Percentiles rank a stretch among this genome's conserved stretches.
These are phyloP conservation scores for Aspergillus sp. DNA, from an alignment of 2,329 filamentous ascomycete genomes.

Conservation along the genomic window DNA sequence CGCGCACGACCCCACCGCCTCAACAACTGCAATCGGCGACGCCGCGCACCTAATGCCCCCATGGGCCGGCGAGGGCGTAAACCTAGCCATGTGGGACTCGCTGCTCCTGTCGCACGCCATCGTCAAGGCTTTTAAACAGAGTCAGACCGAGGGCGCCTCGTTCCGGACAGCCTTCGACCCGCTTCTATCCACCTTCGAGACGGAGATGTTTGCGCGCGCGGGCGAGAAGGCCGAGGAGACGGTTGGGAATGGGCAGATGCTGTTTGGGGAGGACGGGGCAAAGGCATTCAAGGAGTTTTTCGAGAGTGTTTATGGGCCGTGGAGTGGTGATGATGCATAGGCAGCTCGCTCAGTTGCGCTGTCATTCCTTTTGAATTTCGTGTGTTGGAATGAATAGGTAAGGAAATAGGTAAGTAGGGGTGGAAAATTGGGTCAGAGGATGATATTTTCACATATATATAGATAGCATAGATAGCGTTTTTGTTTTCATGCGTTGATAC, in stretches of 20 bases:
- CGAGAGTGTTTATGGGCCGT: neutral
- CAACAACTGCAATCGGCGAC: constrained; percentile 29
- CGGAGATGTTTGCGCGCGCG: neutral
- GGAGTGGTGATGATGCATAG: neutral
- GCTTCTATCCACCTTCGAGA: constrained; percentile 11
- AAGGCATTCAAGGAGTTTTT: constrained; percentile 2
- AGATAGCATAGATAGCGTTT: no score
- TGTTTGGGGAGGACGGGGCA: constrained; percentile 11
- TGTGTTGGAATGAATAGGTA: neutral
- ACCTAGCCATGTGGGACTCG: constrained; percentile 29
- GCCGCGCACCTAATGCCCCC: constrained; percentile 33
- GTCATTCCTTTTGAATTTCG: neutral
- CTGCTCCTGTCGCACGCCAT: constrained; percentile 21
- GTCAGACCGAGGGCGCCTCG: neutral
- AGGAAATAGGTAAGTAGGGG: neutral
- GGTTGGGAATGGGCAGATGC: constrained; percentile 1
- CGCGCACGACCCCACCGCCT: constrained; percentile 13
- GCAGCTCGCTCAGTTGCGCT: neutral
- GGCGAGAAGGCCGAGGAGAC: constrained; percentile 10
- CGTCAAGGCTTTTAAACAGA: neutral
- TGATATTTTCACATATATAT: no score
- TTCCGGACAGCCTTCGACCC: neutral
- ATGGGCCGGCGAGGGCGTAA: constrained; percentile 31
- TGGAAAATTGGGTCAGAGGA: no score
- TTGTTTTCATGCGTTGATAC: no score